These are phyloP conservation scores for Cyanodermella asteris DNA, from an alignment of 2,329 filamentous ascomycete species.

Conservation along the genomic window DNA sequence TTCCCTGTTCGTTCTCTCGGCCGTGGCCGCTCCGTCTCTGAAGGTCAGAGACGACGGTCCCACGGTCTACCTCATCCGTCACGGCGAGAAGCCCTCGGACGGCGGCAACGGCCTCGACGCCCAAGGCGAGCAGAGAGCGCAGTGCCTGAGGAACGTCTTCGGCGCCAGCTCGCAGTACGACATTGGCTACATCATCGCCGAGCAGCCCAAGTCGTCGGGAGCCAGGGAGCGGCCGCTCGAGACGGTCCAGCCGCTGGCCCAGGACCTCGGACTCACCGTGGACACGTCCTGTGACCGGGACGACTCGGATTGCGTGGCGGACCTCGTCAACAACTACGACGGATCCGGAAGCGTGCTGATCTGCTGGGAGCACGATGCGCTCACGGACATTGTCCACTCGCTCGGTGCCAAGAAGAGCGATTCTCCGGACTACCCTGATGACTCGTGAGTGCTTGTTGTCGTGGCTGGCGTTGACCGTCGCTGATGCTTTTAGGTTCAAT, in stretches of 20 bases:
- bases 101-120: constrained; percentile 27
- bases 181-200: constrained; percentile 36
- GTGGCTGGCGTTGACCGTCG: no score
- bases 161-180: constrained; percentile 28
- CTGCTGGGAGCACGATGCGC: constrained; percentile 36
- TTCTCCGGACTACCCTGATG: constrained; percentile 28
- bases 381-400: constrained; percentile 29
- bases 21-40: no score
- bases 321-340: constrained; percentile 25
- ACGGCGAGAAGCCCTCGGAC: constrained; percentile 37
- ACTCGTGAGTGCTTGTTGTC: no score
- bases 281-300: constrained; percentile 35
- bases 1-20: no score
- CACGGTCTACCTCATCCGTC: constrained; percentile 40
- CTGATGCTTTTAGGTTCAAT: no score
- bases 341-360: constrained; percentile 36
- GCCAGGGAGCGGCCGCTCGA: constrained; percentile 30
- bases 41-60: no score
- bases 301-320: constrained; percentile 30
- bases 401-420: constrained; percentile 31
- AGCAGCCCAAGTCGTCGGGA: constrained; percentile 31
- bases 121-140: constrained; percentile 31
- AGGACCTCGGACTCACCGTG: constrained; percentile 31
- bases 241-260: constrained; percentile 34
- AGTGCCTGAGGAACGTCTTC: constrained; percentile 38